Evolutionary conservation across 441 rosid genomes (phyloP).

Genomic region (Capsella rubella): DNA sequence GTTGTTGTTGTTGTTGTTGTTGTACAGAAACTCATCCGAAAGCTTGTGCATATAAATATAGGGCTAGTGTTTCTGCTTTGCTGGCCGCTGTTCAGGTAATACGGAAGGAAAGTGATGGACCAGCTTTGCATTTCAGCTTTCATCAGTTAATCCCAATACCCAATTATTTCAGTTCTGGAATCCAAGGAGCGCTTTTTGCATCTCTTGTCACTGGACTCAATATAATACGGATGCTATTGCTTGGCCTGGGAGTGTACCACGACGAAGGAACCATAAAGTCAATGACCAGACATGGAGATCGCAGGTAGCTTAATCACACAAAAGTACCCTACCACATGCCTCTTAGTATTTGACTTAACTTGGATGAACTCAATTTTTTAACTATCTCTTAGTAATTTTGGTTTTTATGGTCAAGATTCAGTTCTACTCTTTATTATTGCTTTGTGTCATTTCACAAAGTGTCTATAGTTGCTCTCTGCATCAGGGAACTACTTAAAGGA

Average conservation of each 20-base stretch:
- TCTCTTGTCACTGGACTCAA: constrained; percentile 71
- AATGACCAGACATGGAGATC: constrained; percentile 90
- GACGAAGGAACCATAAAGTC: constrained; percentile 88
- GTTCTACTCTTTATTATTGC: neutral
- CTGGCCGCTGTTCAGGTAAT: constrained; percentile 92
- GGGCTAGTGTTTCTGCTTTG: constrained; percentile 88
- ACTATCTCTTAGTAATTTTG: neutral
- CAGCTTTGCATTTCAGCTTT: constrained; percentile 19
- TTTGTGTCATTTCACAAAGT: constrained; percentile 38
- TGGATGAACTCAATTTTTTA: no score
- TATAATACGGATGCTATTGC: constrained; percentile 68
- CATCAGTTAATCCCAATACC: neutral
- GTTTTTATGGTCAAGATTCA: constrained; percentile 15
- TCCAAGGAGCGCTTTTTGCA: constrained; percentile 79
- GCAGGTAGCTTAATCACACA: constrained; percentile 50
- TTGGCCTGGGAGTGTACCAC: constrained; percentile 79
- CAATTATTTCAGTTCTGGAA: constrained; percentile 63
- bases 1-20: constrained; percentile 31
- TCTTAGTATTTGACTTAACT: no score
- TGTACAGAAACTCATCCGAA: constrained; percentile 74
- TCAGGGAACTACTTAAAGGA: constrained; percentile 87
- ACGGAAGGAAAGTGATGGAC: neutral
- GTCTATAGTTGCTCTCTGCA: constrained; percentile 33
- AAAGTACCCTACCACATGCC: no score
- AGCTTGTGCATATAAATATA: constrained; percentile 85